Evolutionary conservation across 1,284 basidiomycete genomes (phyloP), one percentile per base, ranked within the genome.

Genomic region (Cerrena zonata): DNA sequence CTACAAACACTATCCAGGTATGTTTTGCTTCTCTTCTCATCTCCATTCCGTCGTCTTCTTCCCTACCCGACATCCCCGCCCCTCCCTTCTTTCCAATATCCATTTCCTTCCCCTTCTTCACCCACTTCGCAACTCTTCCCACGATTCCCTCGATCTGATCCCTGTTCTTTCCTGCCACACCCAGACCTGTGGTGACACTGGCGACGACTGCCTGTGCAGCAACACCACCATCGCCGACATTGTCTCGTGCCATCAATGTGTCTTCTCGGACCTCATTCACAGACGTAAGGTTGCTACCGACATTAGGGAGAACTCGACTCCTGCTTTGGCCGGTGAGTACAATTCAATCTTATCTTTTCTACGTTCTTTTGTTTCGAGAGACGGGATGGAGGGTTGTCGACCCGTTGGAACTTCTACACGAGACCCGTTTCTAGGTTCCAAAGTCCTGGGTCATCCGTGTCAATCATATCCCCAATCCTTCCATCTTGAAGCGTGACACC

Each of bases 161-260:
- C n/a, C n/a, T n/a, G n/a, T n/a, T n/a, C n/a, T n/a, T 21, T 43
- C 12, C 21, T 38, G 15, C 21, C 34, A 22, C 49, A 43, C 13
- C 27, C 49, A 69, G 66, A 39, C 39, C 7, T 70, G 69, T 56
- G 49, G 49, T 11, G 60, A 67, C 45, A 53, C 53, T 13, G 65
- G 77, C 54, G 62, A 74, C 40, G 52, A 53, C 12, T 86, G 84
- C 62, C 70, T 84, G 25, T 88, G 85, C 70, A 56, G 49, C 15
- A 50, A 62, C 15, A 58, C 53, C 1, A 75, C 75, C 1, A 69
- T 77, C 24, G 47, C 59, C 0, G 54, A 62, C 0, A 65, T 88
- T 49, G 64, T 68, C 1, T 47, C 55, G 21, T 85, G 84, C 65
- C 75, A 88, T 61, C 76, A 82, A 58, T 87, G 86, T 69, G 75